Evolutionary conservation across 1,284 basidiomycete genomes (phyloP).

Genomic region (Meira nashicola): DNA sequence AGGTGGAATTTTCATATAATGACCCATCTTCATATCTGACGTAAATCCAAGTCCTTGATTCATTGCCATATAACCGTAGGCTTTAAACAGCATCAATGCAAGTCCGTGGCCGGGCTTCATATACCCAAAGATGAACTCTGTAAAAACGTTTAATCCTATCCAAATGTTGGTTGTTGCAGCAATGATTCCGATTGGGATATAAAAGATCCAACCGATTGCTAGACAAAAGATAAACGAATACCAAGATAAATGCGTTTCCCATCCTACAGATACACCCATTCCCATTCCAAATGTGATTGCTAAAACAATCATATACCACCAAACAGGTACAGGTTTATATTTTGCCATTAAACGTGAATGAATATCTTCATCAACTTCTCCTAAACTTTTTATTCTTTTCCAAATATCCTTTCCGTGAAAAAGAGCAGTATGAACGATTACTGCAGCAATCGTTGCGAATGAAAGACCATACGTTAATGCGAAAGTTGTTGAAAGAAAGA

Average conservation of each 20-base stretch:
- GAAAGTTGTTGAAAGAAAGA: conserved; percentile 55
- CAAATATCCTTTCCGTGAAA: conserved; percentile 60
- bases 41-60: conserved; percentile 63
- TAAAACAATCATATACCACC: conserved; percentile 59
- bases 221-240: conserved; percentile 67
- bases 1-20: conserved; percentile 56
- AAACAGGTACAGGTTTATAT: conserved; percentile 68
- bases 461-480: conserved; percentile 56
- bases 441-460: conserved; percentile 63
- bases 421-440: conserved; percentile 62
- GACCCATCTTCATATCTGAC: conserved; percentile 59
- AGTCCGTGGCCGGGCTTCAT: conserved; percentile 70
- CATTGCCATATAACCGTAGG: conserved; percentile 62
- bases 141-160: conserved; percentile 61
- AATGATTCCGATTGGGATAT: conserved; percentile 71
- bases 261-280: conserved; percentile 65
- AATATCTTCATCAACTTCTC: conserved; percentile 71
- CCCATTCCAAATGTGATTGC: conserved; percentile 63
- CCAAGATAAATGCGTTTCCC: conserved; percentile 67
- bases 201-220: conserved; percentile 59
- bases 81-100: conserved; percentile 78
- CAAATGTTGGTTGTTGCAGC: conserved; percentile 80
- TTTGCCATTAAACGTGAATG: conserved; percentile 76
- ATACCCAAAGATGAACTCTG: conserved; percentile 72
- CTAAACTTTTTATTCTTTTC: conserved; percentile 63